Conservation (phyloP, 306 rosid species). For the Alnus rubra region DNA sequence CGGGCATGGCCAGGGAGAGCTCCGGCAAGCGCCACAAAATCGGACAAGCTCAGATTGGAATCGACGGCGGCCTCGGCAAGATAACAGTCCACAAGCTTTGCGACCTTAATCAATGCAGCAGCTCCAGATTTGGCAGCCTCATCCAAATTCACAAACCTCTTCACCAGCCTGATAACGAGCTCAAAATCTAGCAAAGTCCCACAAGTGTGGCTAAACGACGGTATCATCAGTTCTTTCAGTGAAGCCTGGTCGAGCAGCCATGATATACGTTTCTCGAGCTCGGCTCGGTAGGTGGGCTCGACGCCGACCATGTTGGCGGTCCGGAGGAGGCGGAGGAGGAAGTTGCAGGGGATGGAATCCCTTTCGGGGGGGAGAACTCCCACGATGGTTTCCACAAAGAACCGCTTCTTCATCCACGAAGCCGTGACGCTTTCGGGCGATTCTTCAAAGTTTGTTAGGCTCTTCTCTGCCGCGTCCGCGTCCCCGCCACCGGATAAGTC, state of each 20-base stretch:
- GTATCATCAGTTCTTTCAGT: constrained; percentile 77
- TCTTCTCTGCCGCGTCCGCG: constrained; percentile 22
- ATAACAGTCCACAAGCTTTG: constrained; percentile 73
- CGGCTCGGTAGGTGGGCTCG: constrained; percentile 51
- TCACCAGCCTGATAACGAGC: constrained; percentile 63
- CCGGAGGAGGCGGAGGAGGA: constrained; percentile 77
- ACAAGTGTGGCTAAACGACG: constrained; percentile 85
- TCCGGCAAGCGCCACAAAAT: constrained; percentile 62
- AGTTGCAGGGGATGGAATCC: constrained; percentile 84
- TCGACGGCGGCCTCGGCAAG: constrained; percentile 84
- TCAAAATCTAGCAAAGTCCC: constrained; percentile 79
- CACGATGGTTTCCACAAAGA: constrained; percentile 85
- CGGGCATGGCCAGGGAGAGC: constrained; percentile 80
- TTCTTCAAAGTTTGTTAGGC: constrained; percentile 39
- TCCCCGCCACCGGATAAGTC: constrained; percentile 46
- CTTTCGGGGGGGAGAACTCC: constrained; percentile 85
- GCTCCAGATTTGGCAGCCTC: constrained; percentile 52
- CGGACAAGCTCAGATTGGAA: constrained; percentile 51
- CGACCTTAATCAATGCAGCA: constrained; percentile 79
- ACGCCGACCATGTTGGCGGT: constrained; percentile 84
- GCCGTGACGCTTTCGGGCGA: constrained; percentile 61
- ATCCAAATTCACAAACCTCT: constrained; percentile 63
- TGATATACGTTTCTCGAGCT: constrained; percentile 72
- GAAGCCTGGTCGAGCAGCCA: constrained; percentile 90
- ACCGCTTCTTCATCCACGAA: constrained; percentile 81